Evolutionary conservation across 1,139 yeast species (phyloP), one percentile per base, ranked within the genome.

Genomic region (Yamadazyma buinensis): DNA sequence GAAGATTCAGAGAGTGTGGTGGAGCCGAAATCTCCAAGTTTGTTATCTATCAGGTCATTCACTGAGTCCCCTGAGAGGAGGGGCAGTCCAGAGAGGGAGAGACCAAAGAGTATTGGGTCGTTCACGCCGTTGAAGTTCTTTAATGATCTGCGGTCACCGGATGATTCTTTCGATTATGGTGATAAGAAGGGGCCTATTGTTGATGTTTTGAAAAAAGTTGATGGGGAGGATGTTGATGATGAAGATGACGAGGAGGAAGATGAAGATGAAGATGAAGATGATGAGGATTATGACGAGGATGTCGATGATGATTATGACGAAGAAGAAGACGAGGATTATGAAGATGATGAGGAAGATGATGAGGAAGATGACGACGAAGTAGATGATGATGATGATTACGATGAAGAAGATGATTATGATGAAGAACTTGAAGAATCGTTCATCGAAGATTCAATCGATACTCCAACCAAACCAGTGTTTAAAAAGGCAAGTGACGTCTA

Each of bases 121-220:
- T 67, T 68, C 40, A 51, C 72, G 0, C 75, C 75, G 9, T 52
- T 69, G 34, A 64, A 57, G 32, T 52, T 52, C 46, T 59, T 64
- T 42, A 62, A 67, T 4, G 51, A 46, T 24, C n/a, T n/a, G n/a
- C n/a, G n/a, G n/a, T n/a, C n/a, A 14, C 34, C 42, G 6, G 44
- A 43, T 11, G 47, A 45, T 36, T 42, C 49, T 2, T 52, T 51
- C 21, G 53, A 48, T 15, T 42, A 39, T 29, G 41, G 40, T 3
- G 39, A 33, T 19, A 29, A 34, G 15, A 20, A 46, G 9, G 48
- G 42, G 27, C 52, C 46, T 21, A 41, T 43, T 12, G 33, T 40
- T 12, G 42, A 61, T 23, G 57, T 54, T 1, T 55, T 55, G 10
- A 59, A 55, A 13, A 57, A 55, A 8, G 60, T 57, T 13, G 57